phyloP scores from a whole-genome alignment of 495 filamentous ascomycete species.

The Podospora bellae-mahoneyi region DNA sequence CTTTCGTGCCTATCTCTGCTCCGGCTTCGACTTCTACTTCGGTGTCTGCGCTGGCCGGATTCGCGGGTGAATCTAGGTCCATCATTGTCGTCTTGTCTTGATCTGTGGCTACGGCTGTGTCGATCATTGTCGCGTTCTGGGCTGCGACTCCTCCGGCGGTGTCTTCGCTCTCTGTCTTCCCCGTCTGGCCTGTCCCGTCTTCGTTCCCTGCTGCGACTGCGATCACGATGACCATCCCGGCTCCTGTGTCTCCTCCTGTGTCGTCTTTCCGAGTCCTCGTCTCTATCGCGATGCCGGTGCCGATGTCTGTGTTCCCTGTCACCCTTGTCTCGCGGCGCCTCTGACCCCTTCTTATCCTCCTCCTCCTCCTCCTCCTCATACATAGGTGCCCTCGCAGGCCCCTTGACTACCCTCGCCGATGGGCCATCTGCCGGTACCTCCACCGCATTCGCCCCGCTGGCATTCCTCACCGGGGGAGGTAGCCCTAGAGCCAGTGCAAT shows the following conservation, averaged over 20 bases:
- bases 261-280: slow-evolving; percentile 15
- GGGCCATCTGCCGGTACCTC: slow-evolving; percentile 31
- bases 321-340: slow-evolving; percentile 21
- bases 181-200: slow-evolving; percentile 19
- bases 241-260: slow-evolving; percentile 20
- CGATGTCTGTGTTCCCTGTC: not conserved
- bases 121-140: slow-evolving; percentile 22
- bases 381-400: not conserved
- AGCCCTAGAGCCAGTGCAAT: slow-evolving; percentile 77
- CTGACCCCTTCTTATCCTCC: slow-evolving; percentile 11
- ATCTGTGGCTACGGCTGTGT: slow-evolving; percentile 16
- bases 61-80: slow-evolving; percentile 8
- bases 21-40: slow-evolving; percentile 33
- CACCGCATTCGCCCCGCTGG: slow-evolving; percentile 50
- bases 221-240: slow-evolving; percentile 28
- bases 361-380: slow-evolving; percentile 16
- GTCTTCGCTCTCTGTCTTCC: slow-evolving; percentile 8
- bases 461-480: slow-evolving; percentile 55
- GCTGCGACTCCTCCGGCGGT: slow-evolving; percentile 32
- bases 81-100: not conserved
- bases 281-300: slow-evolving; percentile 14
- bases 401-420: not conserved
- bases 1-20: slow-evolving; percentile 13
- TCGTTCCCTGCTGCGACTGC: slow-evolving; percentile 40
- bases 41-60: slow-evolving; percentile 11